Conservation (phyloP, 2,329 filamentous ascomycete genomes). For the Falciphora oryzae region DNA sequence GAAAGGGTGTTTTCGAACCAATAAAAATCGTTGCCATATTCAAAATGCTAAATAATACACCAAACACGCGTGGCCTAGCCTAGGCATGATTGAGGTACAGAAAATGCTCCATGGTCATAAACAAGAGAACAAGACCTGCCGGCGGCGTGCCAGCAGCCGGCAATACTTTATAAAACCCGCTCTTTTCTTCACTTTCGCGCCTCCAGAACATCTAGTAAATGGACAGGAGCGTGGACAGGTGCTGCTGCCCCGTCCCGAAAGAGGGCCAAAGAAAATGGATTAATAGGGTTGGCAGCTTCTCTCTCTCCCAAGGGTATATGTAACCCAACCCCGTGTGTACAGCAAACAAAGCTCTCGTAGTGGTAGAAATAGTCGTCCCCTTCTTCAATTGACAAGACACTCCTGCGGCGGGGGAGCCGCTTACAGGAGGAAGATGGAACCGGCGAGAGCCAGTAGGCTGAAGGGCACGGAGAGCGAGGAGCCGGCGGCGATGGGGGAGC, state of each 20-base stretch:
- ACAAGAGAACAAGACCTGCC: background rate
- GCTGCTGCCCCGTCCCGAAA: background rate
- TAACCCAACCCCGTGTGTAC: background rate
- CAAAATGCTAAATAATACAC: constrained; percentile 8
- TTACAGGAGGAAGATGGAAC: constrained; percentile 37
- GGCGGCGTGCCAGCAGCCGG: background rate
- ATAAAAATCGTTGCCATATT: constrained; percentile 1
- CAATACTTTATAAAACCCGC: background rate
- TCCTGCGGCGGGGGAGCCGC: constrained; percentile 18
- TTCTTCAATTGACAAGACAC: background rate
- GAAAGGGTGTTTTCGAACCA: background rate
- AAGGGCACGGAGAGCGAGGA: constrained; percentile 32
- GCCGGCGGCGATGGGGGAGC: constrained; percentile 18
- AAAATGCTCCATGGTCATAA: constrained; percentile 6
- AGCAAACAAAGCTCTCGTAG: background rate
- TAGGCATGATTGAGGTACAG: background rate
- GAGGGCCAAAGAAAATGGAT: background rate
- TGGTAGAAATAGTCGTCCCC: background rate
- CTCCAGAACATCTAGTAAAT: constrained; percentile 1
- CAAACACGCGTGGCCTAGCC: background rate
- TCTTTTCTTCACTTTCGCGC: background rate
- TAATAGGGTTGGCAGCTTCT: background rate
- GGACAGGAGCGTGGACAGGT: background rate
- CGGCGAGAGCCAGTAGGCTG: constrained; percentile 35
- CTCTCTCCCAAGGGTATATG: background rate